These are phyloP conservation scores for Kluyveromyces nonfermentans DNA, from an alignment of 805 yeast genomes.

Conservation along the genomic window DNA sequence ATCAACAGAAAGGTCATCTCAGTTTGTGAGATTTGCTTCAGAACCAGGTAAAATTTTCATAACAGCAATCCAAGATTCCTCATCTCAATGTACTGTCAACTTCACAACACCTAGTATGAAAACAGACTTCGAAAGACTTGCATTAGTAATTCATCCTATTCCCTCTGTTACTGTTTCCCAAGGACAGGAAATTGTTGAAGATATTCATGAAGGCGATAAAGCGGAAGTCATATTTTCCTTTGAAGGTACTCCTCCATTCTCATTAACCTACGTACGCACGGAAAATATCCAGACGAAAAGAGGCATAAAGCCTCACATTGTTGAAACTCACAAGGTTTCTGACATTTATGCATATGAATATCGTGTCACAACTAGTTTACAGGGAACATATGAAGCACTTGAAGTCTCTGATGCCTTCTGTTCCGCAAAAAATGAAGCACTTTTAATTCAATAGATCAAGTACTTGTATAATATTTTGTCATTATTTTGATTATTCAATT, in stretches of 20 bases:
- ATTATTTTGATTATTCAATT: not conserved
- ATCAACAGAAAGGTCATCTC: constrained; percentile 42
- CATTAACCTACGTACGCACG: constrained; percentile 73
- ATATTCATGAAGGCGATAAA: constrained; percentile 90
- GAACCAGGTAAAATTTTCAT: constrained; percentile 71
- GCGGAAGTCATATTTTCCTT: constrained; percentile 79
- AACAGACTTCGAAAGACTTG: constrained; percentile 26
- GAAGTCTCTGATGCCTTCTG: constrained; percentile 84
- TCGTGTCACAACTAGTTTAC: constrained; percentile 66
- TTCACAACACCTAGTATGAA: constrained; percentile 34
- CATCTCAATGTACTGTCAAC: constrained; percentile 61
- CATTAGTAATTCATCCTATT: constrained; percentile 41
- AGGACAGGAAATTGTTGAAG: constrained; percentile 67
- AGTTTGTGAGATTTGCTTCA: constrained; percentile 64
- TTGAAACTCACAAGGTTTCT: constrained; percentile 47
- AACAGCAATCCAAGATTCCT: constrained; percentile 61
- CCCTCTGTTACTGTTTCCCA: constrained; percentile 78
- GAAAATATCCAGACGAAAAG: constrained; percentile 35
- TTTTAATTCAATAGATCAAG: not conserved
- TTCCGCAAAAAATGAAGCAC: constrained; percentile 36
- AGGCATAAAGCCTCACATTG: constrained; percentile 44
- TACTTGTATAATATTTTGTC: not conserved
- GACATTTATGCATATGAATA: constrained; percentile 64
- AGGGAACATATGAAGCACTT: constrained; percentile 90
- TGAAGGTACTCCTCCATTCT: constrained; percentile 85